Evolutionary conservation across 192 early-diverging fungal genomes (phyloP).

Genomic region (Chytriomyces sp.): DNA sequence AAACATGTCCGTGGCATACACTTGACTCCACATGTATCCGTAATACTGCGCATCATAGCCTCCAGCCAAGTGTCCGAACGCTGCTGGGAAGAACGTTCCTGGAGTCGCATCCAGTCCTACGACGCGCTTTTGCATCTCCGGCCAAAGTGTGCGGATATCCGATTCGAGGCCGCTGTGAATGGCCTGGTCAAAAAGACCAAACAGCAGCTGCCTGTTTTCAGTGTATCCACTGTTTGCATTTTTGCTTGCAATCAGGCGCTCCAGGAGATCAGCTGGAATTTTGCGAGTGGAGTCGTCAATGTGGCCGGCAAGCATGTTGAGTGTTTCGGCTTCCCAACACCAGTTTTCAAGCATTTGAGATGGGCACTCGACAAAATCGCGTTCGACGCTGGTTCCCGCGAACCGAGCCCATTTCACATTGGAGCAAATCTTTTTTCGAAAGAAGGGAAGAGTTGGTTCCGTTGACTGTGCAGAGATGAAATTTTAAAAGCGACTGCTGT

Average conservation of each 20-base stretch:
- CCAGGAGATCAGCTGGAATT: slow-evolving; percentile 74
- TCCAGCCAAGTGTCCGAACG: slow-evolving; percentile 73
- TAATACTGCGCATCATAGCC: slow-evolving; percentile 80
- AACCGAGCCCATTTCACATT: slow-evolving; percentile 75
- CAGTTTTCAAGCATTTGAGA: slow-evolving; percentile 87
- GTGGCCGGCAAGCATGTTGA: slow-evolving; percentile 65
- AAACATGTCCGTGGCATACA: slow-evolving; percentile 84
- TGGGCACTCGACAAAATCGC: slow-evolving; percentile 90
- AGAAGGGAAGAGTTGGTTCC: not conserved
- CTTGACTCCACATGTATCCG: slow-evolving; percentile 80
- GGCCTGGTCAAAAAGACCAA: slow-evolving; percentile 76
- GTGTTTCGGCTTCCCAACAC: slow-evolving; percentile 49
- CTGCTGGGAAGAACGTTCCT: slow-evolving; percentile 45
- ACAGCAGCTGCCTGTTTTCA: slow-evolving; percentile 51
- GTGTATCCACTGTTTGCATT: slow-evolving; percentile 66
- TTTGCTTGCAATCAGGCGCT: slow-evolving; percentile 70
- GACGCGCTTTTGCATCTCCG: slow-evolving; percentile 48
- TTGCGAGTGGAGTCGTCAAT: slow-evolving; percentile 68
- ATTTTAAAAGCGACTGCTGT: slow-evolving; percentile 11
- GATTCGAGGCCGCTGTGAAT: slow-evolving; percentile 63
- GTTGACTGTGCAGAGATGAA: not conserved
- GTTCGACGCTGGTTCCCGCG: slow-evolving; percentile 76
- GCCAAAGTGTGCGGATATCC: slow-evolving; percentile 56
- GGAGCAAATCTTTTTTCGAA: slow-evolving; percentile 58
- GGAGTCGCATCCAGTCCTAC: slow-evolving; percentile 20